A percentile compares a stretch with the other conserved stretches of the same genome.
phyloP scores from a whole-genome alignment of 2,329 filamentous ascomycete genomes.

The Epichloe brachyelytri region DNA sequence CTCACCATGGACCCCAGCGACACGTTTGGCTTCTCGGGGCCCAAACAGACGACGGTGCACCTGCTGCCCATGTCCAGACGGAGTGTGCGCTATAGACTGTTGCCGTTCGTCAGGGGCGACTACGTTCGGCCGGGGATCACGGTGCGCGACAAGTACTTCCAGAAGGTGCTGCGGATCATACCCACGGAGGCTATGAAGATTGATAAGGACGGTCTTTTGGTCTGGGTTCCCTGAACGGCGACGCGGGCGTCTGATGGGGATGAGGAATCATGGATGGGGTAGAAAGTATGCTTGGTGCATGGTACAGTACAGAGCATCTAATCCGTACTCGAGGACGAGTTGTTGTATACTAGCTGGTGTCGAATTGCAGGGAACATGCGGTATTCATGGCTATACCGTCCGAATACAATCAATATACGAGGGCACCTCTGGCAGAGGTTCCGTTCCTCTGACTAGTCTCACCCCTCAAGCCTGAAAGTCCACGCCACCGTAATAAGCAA shows the following conservation, averaged over 20 bases:
- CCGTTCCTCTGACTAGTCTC: no score
- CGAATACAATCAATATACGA: no score
- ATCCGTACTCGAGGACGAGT: no score
- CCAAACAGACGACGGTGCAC: constrained; percentile 69
- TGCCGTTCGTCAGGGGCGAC: constrained; percentile 50
- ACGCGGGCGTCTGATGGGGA: constrained; percentile 4
- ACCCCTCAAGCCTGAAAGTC: no score
- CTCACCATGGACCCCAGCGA: constrained; percentile 85
- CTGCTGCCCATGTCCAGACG: constrained; percentile 71
- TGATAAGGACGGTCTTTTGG: constrained; percentile 49
- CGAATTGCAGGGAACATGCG: no score
- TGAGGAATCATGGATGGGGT: no score
- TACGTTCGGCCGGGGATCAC: constrained; percentile 64
- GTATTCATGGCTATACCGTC: no score
- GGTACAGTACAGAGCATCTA: no score
- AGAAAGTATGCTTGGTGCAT: no score
- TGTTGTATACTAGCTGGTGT: no score
- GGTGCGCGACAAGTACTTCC: constrained; percentile 84
- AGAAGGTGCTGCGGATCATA: constrained; percentile 73
- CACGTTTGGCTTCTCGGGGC: constrained; percentile 82
- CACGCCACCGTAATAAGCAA: no score
- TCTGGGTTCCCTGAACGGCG: constrained; percentile 41
- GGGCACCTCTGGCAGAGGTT: no score
- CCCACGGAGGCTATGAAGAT: constrained; percentile 60
- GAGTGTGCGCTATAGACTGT: constrained; percentile 57